Evolutionary conservation across 805 yeast genomes (phyloP), one percentile per base, ranked within the genome.

Genomic region (Zygotorulaspora sp.): DNA sequence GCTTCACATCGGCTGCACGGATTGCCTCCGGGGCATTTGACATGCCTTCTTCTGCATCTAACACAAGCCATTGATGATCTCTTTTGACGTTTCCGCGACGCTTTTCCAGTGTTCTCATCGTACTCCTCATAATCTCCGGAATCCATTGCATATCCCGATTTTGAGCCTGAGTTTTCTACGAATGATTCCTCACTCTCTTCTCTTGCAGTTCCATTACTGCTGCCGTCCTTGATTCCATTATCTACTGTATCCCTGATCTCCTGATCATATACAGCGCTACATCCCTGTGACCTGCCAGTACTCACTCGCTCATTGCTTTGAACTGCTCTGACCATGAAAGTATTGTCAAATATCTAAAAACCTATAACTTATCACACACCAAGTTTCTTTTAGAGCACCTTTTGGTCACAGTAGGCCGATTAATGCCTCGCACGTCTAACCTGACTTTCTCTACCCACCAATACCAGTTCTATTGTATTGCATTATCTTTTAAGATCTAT

Each of bases 1-100:
- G 68, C 55, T 10, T 58, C 60, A 54, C 92, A 83, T 50, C 78
- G 78, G 35, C 65, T 58, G 55, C 92, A 83, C 0, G 88, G 87
- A 32, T 78, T 74, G 1, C 85, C 86, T 2, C 88, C 88, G 10
- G 86, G 86, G 53, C 92, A 83, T 45, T 82, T 74, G 29, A 80
- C 76, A 58, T 83, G 92, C 36, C 87, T 68, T 32, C 75, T 71
- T 21, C 90, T 67, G 54, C 92, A 83, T 30, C 85, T 63, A 2
- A 74, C 72, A 56, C 90, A 83, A 5, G 70, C 69, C 31, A 57
- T 35, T 5, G 53, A 45, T 3, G 55, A 49, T 29, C 54, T 45
- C 39, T 50, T 57, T 30, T 39, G 39, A 28, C 43, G 44, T 23
- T 41, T 55, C 29, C 38, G 47, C 6, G 31, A 28, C n/a, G 39